These are phyloP conservation scores for Aspergillus nanangensis DNA, from an alignment of 495 filamentous ascomycete genomes.

Conservation along the genomic window DNA sequence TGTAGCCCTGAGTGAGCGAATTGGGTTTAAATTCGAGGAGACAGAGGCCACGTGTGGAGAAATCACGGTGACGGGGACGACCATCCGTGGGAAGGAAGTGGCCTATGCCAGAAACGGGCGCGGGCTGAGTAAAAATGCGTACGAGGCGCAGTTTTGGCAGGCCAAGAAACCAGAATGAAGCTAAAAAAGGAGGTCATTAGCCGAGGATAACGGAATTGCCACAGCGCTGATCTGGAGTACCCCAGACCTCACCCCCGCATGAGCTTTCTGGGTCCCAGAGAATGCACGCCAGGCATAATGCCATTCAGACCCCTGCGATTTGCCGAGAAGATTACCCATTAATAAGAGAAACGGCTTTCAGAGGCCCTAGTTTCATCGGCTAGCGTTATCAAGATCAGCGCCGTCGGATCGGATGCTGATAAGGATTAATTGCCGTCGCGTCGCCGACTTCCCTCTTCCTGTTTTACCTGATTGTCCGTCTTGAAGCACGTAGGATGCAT, in stretches of 20 bases:
- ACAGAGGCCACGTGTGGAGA: constrained; percentile 8
- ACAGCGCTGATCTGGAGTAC: neutral
- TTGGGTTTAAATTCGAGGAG: constrained; percentile 17
- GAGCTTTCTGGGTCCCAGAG: neutral
- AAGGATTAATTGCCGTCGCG: constrained; percentile 2
- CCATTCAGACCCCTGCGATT: too few relatives aligned
- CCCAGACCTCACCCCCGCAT: constrained; percentile 1
- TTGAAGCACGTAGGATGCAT: too few relatives aligned
- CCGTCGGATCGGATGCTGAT: constrained; percentile 9
- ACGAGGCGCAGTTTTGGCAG: constrained; percentile 21
- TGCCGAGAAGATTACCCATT: too few relatives aligned
- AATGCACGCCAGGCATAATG: too few relatives aligned
- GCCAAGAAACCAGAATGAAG: constrained; percentile 3
- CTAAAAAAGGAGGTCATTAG: neutral
- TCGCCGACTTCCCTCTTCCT: constrained; percentile 2
- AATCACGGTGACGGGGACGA: constrained; percentile 2
- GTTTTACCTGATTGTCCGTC: neutral
- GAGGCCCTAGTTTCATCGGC: neutral
- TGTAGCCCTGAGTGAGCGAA: constrained; percentile 7
- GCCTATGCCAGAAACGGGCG: constrained; percentile 16
- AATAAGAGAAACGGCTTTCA: constrained; percentile 7
- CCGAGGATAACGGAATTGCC: neutral
- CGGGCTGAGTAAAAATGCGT: constrained; percentile 24
- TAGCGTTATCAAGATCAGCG: neutral
- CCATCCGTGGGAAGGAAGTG: constrained; percentile 13